Conservation (phyloP, 169 alveolate genomes). For the Plasmodium blacklocki region DNA sequence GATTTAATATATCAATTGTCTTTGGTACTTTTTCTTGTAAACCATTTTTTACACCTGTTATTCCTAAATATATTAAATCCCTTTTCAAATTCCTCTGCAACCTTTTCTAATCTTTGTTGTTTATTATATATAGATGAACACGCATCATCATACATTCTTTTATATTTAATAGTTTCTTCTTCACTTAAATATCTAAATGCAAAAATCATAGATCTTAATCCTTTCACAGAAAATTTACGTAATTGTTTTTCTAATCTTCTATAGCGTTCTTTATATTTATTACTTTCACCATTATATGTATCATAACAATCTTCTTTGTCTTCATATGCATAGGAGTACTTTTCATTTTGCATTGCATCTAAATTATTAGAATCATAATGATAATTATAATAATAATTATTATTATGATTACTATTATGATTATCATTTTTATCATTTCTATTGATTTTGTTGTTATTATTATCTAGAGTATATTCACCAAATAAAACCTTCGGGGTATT, state of each 20-base stretch:
- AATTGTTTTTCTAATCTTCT: slow-evolving; percentile 68
- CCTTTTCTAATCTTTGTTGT: slow-evolving; percentile 84
- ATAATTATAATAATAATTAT: neutral
- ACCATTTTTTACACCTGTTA: slow-evolving; percentile 94
- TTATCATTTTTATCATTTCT: neutral
- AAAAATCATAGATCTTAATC: slow-evolving; percentile 94
- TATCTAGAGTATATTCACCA: neutral
- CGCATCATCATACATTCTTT: slow-evolving; percentile 87
- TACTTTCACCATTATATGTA: slow-evolving; percentile 34
- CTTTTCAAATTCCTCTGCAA: slow-evolving; percentile 90
- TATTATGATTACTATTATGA: neutral
- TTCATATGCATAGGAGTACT: neutral
- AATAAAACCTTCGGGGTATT: neutral
- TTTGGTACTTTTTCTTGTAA: slow-evolving; percentile 92
- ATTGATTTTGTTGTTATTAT: neutral
- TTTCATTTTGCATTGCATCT: no score
- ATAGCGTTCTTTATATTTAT: slow-evolving; percentile 47
- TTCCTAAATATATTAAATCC: slow-evolving; percentile 90
- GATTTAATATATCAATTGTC: slow-evolving; percentile 95
- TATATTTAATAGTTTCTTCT: slow-evolving; percentile 88
- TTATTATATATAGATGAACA: slow-evolving; percentile 83
- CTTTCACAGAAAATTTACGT: slow-evolving; percentile 88
- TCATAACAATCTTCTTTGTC: slow-evolving; percentile 37
- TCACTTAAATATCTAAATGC: slow-evolving; percentile 91
- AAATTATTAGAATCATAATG: no score